phyloP scores from a whole-genome alignment of 176 grass and related monocot genomes.

The Hordeum marinum region DNA sequence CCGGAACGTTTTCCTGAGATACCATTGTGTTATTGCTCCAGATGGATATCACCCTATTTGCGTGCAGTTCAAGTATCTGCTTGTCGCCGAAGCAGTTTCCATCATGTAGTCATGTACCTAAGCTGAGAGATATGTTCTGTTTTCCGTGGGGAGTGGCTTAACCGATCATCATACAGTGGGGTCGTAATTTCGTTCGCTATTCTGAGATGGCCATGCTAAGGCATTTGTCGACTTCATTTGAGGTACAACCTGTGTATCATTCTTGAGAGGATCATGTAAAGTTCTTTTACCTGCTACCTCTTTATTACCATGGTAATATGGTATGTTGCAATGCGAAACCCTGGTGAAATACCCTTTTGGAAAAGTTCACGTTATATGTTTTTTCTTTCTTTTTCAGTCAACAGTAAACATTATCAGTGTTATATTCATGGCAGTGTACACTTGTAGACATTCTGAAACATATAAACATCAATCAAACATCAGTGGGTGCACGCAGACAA shows the following conservation, averaged over 20 bases:
- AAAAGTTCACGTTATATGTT: background rate
- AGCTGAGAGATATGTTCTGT: background rate
- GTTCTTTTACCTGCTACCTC: background rate
- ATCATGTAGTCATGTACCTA: background rate
- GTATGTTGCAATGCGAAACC: background rate
- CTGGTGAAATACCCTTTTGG: background rate
- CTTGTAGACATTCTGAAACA: background rate
- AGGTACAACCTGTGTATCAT: background rate
- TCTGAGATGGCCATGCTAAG: background rate
- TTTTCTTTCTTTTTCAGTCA: background rate
- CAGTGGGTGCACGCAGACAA: background rate
- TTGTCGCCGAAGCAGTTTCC: background rate
- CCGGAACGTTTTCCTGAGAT: background rate
- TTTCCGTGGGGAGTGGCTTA: background rate
- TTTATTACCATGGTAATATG: background rate
- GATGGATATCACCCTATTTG: background rate
- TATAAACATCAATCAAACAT: background rate
- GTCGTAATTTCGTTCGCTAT: background rate
- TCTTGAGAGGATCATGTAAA: background rate
- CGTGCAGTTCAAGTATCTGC: background rate
- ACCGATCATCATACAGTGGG: background rate
- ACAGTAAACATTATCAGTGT: background rate
- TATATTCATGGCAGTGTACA: background rate
- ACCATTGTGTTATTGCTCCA: background rate
- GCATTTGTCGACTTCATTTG: background rate